Evolutionary conservation across 1,284 basidiomycete genomes (phyloP), one percentile per base, ranked within the genome.

Genomic region (Phenoliferia sp.): DNA sequence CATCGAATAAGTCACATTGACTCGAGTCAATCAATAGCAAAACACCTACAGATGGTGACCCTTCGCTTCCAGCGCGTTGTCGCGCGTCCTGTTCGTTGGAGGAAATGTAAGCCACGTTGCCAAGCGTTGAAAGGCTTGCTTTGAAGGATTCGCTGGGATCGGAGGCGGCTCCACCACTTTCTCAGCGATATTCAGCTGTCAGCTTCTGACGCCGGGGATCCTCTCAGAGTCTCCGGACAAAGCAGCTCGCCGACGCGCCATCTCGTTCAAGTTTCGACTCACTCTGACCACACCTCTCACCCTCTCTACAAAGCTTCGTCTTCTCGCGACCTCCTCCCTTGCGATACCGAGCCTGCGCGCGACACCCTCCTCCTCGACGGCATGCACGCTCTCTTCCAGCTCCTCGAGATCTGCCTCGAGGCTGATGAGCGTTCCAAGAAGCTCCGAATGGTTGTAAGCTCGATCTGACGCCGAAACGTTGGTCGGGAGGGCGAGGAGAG

Each of bases 341-440:
- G 87, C 85, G 50, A 95, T 82, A 2, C 90, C 90, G 79, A 94
- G 94, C 77, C 88, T 82, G n/a, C 88, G 85, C 6, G 90, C 88
- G 48, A 89, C 90, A 0, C 91, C 5, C 90, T 90, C 64, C 89
- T 88, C 78, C 88, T 91, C 74, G 6, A 78, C 84, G 70, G 78
- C 90, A 85, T 85, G 87, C 33, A 95, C 91, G 73, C 90, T 92
- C 76, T 92, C 90, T 63, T 94, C 92, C 28, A 95, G 80, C 76
- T 92, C 92, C 69, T 92, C 89, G 33, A 94, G 77, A 80, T 95
- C 92, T 0, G 89, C 87, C 76, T 92, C 90, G 35, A 95, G 80
- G 0, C 87, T 81, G 1, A 85, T 84, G 12, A 95, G 83, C 2
- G 89, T 89, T 0, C 86, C 86, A 77, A 87, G 87, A 61, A 94